Conservation (phyloP, 225 moss, liverwort and hornwort genomes). For the Pleurozium schreberi region DNA sequence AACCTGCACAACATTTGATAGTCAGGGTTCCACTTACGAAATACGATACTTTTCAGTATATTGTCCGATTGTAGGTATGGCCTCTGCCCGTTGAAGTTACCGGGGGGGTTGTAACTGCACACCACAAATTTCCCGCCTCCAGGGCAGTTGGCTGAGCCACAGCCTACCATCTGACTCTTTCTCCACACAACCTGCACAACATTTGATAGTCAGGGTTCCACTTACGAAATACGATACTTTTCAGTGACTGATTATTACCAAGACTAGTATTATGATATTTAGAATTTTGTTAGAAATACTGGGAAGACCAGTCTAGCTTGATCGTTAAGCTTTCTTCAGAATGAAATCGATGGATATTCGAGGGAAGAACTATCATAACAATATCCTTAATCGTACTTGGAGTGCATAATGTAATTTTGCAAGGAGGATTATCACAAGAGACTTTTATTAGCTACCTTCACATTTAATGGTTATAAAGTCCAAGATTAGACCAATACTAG, state of each 20-base stretch:
- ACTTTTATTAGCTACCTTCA: background rate
- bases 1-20: background rate
- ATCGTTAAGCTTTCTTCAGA: fast-evolving
- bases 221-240: fast-evolving
- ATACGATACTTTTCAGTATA: no score
- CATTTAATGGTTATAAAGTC: no score
- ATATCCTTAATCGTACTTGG: no score
- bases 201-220: background rate
- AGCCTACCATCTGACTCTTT: slow-evolving; percentile 5
- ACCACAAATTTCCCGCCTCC: slow-evolving; percentile 29
- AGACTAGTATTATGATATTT: fast-evolving
- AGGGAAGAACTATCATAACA: background rate
- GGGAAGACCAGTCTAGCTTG: background rate
- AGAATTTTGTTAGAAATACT: no score
- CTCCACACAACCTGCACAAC: slow-evolving; percentile 24
- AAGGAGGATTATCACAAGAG: background rate
- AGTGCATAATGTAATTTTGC: no score
- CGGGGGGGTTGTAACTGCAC: slow-evolving; percentile 34
- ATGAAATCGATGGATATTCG: no score
- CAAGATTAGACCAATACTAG: no score
- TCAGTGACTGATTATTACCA: background rate
- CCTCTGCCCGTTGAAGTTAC: background rate
- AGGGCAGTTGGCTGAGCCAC: slow-evolving; percentile 17
- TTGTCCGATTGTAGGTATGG: background rate
- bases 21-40: no score